Evolutionary conservation across 78 protist genomes (phyloP).

Genomic region (Thecamonas trahens): DNA sequence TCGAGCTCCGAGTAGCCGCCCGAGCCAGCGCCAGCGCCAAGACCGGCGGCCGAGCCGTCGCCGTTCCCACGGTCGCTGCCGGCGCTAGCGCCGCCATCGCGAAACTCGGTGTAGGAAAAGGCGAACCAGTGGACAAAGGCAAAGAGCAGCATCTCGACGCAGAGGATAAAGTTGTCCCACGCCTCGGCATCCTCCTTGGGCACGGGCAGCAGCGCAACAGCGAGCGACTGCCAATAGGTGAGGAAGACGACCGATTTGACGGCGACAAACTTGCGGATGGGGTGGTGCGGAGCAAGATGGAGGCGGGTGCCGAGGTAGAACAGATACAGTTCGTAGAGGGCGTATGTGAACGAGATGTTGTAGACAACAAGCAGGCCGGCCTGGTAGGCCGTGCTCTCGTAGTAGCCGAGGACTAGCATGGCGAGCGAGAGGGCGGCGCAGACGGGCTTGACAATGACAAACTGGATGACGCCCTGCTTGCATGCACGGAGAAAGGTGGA

Average conservation of each 20-base stretch:
- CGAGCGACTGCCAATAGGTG: constrained; percentile 1
- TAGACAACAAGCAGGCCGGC: neutral
- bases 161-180: neutral
- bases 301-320: neutral
- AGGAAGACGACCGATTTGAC: constrained; percentile 12
- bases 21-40: too few species aligned
- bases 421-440: neutral
- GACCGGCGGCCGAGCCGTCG: too few species aligned
- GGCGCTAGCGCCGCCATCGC: too few species aligned
- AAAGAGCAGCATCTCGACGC: neutral
- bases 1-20: too few species aligned
- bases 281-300: neutral
- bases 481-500: neutral
- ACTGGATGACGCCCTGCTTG: neutral
- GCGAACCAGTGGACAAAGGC: neutral
- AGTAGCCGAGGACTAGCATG: neutral
- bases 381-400: neutral
- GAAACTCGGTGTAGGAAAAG: too few species aligned
- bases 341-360: neutral
- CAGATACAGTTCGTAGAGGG: neutral
- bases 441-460: neutral
- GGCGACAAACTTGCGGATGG: neutral
- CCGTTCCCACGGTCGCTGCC: too few species aligned
- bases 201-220: neutral
- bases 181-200: neutral